phyloP scores from a whole-genome alignment of 2,329 filamentous ascomycete species.

The Chrysosporium queenslandicum region DNA sequence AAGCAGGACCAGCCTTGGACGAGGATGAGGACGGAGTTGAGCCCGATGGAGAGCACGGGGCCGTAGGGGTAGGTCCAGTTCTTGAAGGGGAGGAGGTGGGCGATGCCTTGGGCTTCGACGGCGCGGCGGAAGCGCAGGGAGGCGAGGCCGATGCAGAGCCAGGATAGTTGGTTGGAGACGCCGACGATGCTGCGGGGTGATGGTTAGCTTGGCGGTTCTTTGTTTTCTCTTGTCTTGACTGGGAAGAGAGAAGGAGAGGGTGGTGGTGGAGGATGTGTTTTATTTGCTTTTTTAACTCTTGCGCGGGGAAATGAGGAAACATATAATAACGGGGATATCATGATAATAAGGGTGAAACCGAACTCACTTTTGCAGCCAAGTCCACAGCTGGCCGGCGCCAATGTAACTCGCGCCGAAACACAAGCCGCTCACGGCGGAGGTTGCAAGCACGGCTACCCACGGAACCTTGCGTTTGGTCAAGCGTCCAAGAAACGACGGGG shows the following conservation, averaged over 20 bases:
- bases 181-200: constrained; percentile 46
- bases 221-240: not conserved
- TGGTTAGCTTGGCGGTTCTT: constrained; percentile 5
- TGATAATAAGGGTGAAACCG: not conserved
- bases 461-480: constrained; percentile 44
- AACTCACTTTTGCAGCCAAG: constrained; percentile 54
- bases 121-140: constrained; percentile 56
- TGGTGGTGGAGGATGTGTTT: constrained; percentile 5
- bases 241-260: not conserved
- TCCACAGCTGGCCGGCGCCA: constrained; percentile 55
- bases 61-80: constrained; percentile 59
- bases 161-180: constrained; percentile 57
- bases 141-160: constrained; percentile 53
- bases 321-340: not conserved
- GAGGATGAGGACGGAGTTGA: constrained; percentile 52
- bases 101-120: constrained; percentile 48
- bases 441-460: constrained; percentile 47
- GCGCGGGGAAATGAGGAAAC: not conserved
- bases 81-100: constrained; percentile 52
- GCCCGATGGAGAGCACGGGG: constrained; percentile 46
- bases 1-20: constrained; percentile 54
- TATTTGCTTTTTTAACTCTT: not conserved
- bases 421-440: constrained; percentile 46
- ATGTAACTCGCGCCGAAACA: constrained; percentile 58
- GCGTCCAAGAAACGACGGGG: constrained; percentile 45